Base-by-base conservation (phyloP, 768 basidiomycete species). In the Calocybe indica region DNA sequence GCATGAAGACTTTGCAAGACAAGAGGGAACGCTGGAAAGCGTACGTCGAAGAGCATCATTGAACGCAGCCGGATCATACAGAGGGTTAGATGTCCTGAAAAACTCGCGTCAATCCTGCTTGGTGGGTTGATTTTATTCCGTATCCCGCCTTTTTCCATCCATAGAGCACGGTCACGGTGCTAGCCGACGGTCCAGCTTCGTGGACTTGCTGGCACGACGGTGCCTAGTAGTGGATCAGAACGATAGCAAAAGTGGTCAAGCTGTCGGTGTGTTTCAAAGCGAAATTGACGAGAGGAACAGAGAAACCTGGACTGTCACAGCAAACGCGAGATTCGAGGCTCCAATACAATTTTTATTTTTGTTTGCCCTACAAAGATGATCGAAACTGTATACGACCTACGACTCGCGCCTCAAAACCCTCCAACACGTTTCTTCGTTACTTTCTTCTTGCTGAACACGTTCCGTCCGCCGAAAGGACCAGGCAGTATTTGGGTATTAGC, bases 131-230 rank as follows among this genome's bases (percentile, higher is more conserved):
- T 42, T 45, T 38, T 50, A 33, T 28, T 35, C 39, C 31, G 41
- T 47, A 15, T 43, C 51, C 32, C 61, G 76, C 84, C 77, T 78
- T 72, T 77, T 79, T 77, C 80, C 83, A 85, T 85, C 84, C 86
- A 88, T 88, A 78, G 75, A 78, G 78, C 73, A 67, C 68, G 67
- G 69, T 75, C 71, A 71, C 73, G 68, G 73, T 73, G 78, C 80
- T 72, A 76, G 74, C 72, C 74, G 71, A 69, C 67, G 75, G 78
- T 79, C 82, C 83, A 82, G 80, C 78, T 76, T 77, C 81, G 82
- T 81, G 80, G 79, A 61, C 61, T 61, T 67, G 82, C 83, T 22
- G 22, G 22, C 22, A 22, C 22, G 4, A 22, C 22, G 22, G 22
- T 22, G 22, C 22, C 22, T 22, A 22, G 22, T 22, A 22, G 22